Conservation (phyloP, 352 stramenopile species). For the Globisporangium abappressorium region DNA sequence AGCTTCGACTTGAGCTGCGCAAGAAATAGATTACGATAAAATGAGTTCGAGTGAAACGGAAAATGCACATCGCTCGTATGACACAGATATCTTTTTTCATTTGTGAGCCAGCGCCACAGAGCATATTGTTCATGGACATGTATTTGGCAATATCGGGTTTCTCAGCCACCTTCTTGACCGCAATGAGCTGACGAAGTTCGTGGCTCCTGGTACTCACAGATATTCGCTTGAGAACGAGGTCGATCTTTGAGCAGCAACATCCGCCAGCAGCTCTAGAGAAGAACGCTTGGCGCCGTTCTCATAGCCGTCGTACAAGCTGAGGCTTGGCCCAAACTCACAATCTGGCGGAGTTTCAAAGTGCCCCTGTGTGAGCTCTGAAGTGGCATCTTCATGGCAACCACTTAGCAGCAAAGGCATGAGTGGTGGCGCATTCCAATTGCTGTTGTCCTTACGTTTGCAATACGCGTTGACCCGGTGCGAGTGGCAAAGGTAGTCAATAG, state of each 20-base stretch:
- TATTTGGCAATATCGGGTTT: neutral
- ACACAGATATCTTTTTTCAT: neutral
- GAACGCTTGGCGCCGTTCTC: neutral
- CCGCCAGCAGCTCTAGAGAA: conserved; percentile 9
- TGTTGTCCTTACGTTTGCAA: neutral
- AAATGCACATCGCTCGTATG: neutral
- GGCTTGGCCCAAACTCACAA: neutral
- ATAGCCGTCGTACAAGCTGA: neutral
- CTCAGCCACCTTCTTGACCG: neutral
- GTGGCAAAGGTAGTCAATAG: neutral
- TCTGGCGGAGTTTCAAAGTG: neutral
- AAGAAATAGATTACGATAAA: neutral
- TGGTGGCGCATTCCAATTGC: too few species aligned
- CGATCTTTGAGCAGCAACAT: conserved; percentile 9
- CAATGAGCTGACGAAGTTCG: neutral
- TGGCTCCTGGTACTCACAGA: neutral
- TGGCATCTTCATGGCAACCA: too few species aligned
- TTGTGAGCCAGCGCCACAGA: neutral
- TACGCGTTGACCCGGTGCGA: too few species aligned
- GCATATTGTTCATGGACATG: neutral
- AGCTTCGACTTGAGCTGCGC: neutral
- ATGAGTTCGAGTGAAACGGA: neutral
- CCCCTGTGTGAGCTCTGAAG: neutral
- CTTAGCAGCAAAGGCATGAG: neutral
- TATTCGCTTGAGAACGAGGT: too few species aligned